Conservation (phyloP, 305 asterid species). For the Solanum chacoense region DNA sequence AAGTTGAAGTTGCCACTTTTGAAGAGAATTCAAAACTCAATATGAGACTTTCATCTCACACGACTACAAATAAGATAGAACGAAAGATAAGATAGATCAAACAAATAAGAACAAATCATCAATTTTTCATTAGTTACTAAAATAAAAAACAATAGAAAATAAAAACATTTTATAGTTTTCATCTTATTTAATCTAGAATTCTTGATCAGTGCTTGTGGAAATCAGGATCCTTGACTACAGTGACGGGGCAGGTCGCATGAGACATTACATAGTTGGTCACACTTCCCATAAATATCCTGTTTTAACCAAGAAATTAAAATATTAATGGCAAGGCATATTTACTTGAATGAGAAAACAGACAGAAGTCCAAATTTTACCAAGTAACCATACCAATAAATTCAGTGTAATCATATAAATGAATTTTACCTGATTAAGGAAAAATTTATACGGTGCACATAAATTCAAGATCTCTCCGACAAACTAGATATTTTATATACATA, state of each 20-base stretch:
- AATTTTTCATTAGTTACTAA: not conserved
- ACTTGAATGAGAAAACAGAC: not conserved
- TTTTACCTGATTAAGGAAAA: fast-evolving
- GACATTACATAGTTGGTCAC: conserved; percentile 63
- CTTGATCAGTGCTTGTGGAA: conserved; percentile 33
- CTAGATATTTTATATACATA: fast-evolving
- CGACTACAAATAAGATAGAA: not conserved
- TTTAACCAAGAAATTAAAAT: not conserved
- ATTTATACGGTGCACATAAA: fast-evolving
- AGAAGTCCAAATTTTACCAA: not conserved
- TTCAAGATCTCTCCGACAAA: fast-evolving
- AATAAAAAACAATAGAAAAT: not conserved
- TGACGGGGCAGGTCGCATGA: conserved; percentile 66
- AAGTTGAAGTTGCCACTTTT: fast-evolving
- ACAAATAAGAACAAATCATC: not conserved
- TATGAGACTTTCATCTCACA: not conserved
- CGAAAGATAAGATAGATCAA: not conserved
- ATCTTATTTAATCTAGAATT: not conserved
- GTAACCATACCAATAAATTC: not conserved
- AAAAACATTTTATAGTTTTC: not conserved
- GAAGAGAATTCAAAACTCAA: not conserved
- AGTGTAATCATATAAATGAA: not conserved
- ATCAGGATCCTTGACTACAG: conserved; percentile 63
- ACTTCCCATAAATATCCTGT: conserved; percentile 82
- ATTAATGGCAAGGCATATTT: not conserved